phyloP scores from a whole-genome alignment of 306 rosid genomes.

The Argentina anserina region DNA sequence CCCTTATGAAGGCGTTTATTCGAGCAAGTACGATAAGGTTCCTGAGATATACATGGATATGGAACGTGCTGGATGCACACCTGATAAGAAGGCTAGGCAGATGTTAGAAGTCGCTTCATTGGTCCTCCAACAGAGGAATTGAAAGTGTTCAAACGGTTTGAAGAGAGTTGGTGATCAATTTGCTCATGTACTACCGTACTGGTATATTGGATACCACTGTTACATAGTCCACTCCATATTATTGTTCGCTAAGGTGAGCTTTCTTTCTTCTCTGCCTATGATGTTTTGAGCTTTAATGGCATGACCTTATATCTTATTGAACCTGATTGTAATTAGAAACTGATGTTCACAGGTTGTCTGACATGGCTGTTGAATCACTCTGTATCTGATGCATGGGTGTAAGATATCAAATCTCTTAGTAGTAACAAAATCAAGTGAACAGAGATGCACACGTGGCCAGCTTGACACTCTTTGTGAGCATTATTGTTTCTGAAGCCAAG shows the following conservation, averaged over 20 bases:
- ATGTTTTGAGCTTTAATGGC: neutral
- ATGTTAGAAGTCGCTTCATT: conserved; percentile 53
- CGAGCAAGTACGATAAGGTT: conserved; percentile 62
- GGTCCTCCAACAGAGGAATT: conserved; percentile 40
- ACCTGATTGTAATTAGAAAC: neutral
- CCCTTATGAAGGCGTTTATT: conserved; percentile 78
- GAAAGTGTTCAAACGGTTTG: neutral
- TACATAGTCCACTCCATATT: neutral
- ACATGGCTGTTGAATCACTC: neutral
- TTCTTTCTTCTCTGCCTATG: neutral
- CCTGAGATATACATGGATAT: conserved; percentile 59
- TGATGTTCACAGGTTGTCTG: neutral
- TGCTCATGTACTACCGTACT: neutral
- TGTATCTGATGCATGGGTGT: neutral
- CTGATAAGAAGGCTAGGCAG: conserved; percentile 75
- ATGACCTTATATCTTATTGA: neutral
- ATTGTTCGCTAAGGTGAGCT: neutral
- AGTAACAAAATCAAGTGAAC: neutral
- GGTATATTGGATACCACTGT: neutral
- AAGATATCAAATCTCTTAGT: neutral
- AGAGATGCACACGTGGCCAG: neutral
- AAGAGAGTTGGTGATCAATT: neutral
- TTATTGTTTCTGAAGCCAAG: too few species aligned
- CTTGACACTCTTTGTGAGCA: too few species aligned
- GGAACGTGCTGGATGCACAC: conserved; percentile 66